Percentiles rank a stretch among this genome's conserved stretches.
Evolutionary conservation across 495 filamentous ascomycete species (phyloP).

Genomic region (Eremomyces bilateralis): DNA sequence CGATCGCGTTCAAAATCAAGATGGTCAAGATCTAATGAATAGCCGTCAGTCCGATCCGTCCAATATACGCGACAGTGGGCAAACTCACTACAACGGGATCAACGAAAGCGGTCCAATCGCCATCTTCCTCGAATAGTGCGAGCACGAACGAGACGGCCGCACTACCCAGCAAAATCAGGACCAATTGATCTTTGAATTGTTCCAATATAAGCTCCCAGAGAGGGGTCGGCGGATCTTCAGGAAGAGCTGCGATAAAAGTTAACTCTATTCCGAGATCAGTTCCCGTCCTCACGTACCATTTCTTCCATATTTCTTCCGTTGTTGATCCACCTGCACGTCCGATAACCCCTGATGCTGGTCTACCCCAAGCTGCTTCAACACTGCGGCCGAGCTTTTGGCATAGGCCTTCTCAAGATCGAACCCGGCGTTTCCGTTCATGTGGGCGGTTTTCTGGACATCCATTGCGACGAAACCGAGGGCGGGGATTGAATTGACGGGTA

Average conservation of each 20-base stretch:
- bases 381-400: constrained; percentile 40
- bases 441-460: too few species aligned
- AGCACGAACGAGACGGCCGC: constrained; percentile 88
- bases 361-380: constrained; percentile 50
- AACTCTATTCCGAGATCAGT: not conserved
- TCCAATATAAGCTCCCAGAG: constrained; percentile 91
- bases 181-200: constrained; percentile 98
- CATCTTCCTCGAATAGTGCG: constrained; percentile 79
- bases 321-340: constrained; percentile 39
- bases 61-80: not conserved
- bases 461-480: too few species aligned
- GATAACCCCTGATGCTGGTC: constrained; percentile 45
- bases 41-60: constrained; percentile 1
- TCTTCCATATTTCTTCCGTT: constrained; percentile 48
- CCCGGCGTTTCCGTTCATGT: too few species aligned
- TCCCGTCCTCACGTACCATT: constrained; percentile 43
- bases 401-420: constrained; percentile 84
- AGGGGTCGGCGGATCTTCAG: constrained; percentile 92
- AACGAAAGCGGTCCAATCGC: constrained; percentile 95
- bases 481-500: too few species aligned
- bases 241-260: constrained; percentile 41
- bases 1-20: constrained; percentile 84
- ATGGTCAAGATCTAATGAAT: constrained; percentile 73
- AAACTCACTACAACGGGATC: constrained; percentile 73
- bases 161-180: constrained; percentile 83